Base-by-base conservation (phyloP, 2,329 filamentous ascomycete species). In the Alternaria arborescens region DNA sequence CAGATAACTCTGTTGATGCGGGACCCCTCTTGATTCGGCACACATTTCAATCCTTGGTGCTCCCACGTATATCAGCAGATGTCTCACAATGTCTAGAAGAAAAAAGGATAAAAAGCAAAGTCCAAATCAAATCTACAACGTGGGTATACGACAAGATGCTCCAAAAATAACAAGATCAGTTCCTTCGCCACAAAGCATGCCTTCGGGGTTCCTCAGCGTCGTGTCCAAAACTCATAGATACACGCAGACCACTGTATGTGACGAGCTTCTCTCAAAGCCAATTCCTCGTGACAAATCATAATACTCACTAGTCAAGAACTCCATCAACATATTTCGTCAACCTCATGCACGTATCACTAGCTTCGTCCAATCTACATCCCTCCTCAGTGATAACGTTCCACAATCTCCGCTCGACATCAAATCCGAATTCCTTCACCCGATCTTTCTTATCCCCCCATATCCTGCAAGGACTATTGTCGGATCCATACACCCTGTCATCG, bases 351-450 rank as follows among this genome's bases (percentile, higher is more conserved):
- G 43, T 44, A 26, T 64, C 62, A 11, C 48, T 57, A 38, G 18
- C 52, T 1, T 28, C 22, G 22, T 68, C 48, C 7, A 36, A 46
- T 48, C 67, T 68, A 54, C 72, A 75, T 2, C 65, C 69, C 30
- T 71, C 69, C 20, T 70, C 64, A 3, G 54, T 34, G 7, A 74
- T 44, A 5, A 64, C 65, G 12, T 70, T 67, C 71, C 71, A 75
- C 30, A 73, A 5, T n/a, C 58, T 40, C 38, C 57, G 58, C 56
- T 75, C 72, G n/a, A 71, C 53, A 43, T 75, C 71, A 28, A 63
- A 68, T 8, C 68, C 71, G 41, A 73, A 64, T 38, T 58, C 44
- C n/a, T 60, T 52, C 3, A 65, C 50, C 52, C 64, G 57, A 2
- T 62, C 54, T 28, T 67, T 48, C 18, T 60, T 52, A 8, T n/a